Evolutionary conservation across 768 basidiomycete species (phyloP), one percentile per base, ranked within the genome.

Genomic region (Boletales sp.): DNA sequence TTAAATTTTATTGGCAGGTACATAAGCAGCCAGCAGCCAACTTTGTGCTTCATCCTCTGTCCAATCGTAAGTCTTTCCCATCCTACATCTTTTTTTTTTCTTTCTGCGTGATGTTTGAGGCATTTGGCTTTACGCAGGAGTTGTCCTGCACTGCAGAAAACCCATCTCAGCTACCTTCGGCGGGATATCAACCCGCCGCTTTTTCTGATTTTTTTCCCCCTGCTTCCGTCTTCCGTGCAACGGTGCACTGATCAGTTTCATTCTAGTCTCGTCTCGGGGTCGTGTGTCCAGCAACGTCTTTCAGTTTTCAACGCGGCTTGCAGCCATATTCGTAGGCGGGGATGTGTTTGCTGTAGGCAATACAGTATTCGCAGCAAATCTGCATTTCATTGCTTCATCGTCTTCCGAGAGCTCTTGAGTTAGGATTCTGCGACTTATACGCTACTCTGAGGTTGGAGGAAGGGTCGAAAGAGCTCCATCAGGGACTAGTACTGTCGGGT

Each of bases 121-220:
- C 87, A 89, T 88, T 88, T 89, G 86, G 87, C 87, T 88, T 88
- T 87, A 89, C 58, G 86, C 81, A 73, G 79, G 76, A 53, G 54
- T 18, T 21, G 61, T 70, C 80, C 79, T 80, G 83, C 84, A 74
- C 68, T 89, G 87, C 83, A 86, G 87, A 90, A 84, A 63, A 82
- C 58, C 66, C 76, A 87, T 80, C 87, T 90, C 87, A 89, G 86
- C 87, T 89, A 89, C 87, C 87, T 90, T 87, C 84, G 80, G 81
- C 76, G 73, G 67, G 68, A 70, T 51, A 70, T 66, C 46, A 50
- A 44, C 50, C 51, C 66, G 68, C 76, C 77, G 79, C 68, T 78
- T 67, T 66, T 50, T 70, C 75, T 78, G 76, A 78, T 47, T 35
- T 34, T 59, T 47, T 39, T 37, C 40, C 29, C 1, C 29, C 1